Conservation (phyloP, 2,329 filamentous ascomycete genomes). For the Trichoderma brevicompactum region DNA sequence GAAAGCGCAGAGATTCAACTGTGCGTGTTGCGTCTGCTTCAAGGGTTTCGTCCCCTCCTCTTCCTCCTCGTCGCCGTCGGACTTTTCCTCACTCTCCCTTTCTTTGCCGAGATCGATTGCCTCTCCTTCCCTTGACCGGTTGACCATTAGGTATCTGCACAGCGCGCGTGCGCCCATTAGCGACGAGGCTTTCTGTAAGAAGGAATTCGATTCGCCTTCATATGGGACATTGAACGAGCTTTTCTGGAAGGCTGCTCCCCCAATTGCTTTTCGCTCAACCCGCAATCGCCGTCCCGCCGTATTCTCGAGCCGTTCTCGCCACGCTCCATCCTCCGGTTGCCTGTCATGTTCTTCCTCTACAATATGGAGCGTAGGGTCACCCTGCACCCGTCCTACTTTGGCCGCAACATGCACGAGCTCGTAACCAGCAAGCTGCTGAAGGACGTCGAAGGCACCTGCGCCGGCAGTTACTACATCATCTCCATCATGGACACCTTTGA, state of each 20-base stretch:
- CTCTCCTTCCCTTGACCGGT: background rate
- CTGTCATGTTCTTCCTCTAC: constrained; percentile 94
- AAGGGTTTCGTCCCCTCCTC: background rate
- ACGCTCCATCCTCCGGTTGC: constrained; percentile 26
- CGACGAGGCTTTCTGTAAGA: background rate
- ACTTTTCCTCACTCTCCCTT: background rate
- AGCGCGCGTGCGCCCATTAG: constrained; percentile 1
- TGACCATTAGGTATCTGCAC: background rate
- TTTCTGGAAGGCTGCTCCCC: background rate
- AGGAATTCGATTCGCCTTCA: background rate
- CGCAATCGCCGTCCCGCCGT: background rate
- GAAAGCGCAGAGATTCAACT: constrained; percentile 23
- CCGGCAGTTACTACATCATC: constrained; percentile 95
- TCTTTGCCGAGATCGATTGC: constrained; percentile 9
- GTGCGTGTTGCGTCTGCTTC: constrained; percentile 28
- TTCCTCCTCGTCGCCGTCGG: background rate
- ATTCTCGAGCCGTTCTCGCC: background rate
- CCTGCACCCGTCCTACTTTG: constrained; percentile 96
- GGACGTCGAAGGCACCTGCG: constrained; percentile 94
- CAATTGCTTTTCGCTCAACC: background rate
- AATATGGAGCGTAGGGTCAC: constrained; percentile 94
- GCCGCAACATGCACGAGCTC: constrained; percentile 87
- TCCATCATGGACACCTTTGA: constrained; percentile 97
- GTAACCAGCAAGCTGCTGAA: constrained; percentile 87
- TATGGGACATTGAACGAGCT: constrained; percentile 10